Base-by-base conservation (phyloP, 306 rosid genomes). In the Vicia sativa region DNA sequence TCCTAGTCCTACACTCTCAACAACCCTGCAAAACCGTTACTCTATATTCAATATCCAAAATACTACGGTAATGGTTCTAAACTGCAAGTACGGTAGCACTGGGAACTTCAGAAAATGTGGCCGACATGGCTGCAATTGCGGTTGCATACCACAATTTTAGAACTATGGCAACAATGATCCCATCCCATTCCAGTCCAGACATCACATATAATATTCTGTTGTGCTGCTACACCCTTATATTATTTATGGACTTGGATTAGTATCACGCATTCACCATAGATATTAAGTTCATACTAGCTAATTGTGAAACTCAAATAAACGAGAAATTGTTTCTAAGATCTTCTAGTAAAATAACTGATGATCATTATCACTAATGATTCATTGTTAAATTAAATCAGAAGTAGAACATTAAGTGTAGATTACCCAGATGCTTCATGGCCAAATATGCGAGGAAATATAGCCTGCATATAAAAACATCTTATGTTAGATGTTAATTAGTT, bases 381-480 rank as follows among this genome's bases (percentile, higher is more conserved):
- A 6, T 38, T 54, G 28, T 44, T 8, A 44, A 26, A 45, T 21
- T 6, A 64, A 75, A 71, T 50, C 59, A 71, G 12, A 16, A 42
- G 19, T 35, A 68, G 68, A 45, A 35, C 41, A 71, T 16, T 29
- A 26, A 54, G 52, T 7, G 41, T 61, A 68, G 44, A 48, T 71
- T 85, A 90, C 98, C 98, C 98, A 12, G 98, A 86, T 75, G 90
- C 96, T 85, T 92, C 98, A 62, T 90, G 98, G 72, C 98, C 98
- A 77, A 92, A 90, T 74, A 92, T 87, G 64, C 96, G 96, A 77
- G 98, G 98, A 81, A 92, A 92, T 53, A 92, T 87, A 72, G 86
- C 74, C 96, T 92, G 89, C 92, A 89, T 13, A 73, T 41, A 55
- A 23, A 76, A 76, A 49, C 25, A 76, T 62, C 15, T 68, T 62